Conservation (phyloP, 73 alveolate species). For the Halteria grandinella region DNA sequence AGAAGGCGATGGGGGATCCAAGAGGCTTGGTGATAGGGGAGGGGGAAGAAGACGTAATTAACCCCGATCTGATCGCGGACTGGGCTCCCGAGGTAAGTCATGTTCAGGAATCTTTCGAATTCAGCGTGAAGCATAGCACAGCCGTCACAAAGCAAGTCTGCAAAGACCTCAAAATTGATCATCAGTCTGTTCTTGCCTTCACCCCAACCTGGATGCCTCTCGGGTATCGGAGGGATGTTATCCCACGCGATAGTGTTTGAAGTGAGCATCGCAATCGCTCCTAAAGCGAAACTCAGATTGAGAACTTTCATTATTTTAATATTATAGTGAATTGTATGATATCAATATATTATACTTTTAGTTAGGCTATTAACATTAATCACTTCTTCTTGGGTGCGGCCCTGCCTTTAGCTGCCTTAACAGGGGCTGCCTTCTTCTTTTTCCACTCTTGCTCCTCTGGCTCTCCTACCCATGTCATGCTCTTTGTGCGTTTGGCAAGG, state of each 20-base stretch:
- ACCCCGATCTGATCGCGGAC: conserved; percentile 12
- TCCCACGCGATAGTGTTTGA: conserved; percentile 19
- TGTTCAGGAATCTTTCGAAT: conserved; percentile 28
- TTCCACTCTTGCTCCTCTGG: too few species aligned
- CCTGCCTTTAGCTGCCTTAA: too few species aligned
- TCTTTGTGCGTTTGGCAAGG: conserved; percentile 12
- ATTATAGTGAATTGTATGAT: too few species aligned
- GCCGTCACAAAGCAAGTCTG: conserved; percentile 27
- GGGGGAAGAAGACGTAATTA: conserved; percentile 30
- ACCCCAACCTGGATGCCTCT: conserved; percentile 6
- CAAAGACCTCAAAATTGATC: conserved; percentile 9
- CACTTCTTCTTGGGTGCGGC: too few species aligned
- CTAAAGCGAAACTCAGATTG: too few species aligned
- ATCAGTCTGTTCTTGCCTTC: background rate
- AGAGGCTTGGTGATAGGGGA: conserved; percentile 40
- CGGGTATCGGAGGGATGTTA: conserved; percentile 47
- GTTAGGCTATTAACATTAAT: too few species aligned
- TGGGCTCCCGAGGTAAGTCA: background rate
- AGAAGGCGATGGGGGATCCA: conserved; percentile 29
- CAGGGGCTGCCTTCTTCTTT: too few species aligned
- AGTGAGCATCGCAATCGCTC: background rate
- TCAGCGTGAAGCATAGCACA: conserved; percentile 15
- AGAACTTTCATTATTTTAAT: too few species aligned
- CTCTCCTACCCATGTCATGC: conserved; percentile 15
- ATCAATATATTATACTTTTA: too few species aligned